Base-by-base conservation (phyloP, 2,329 filamentous ascomycete genomes). In the Lasiodiplodia hormozganensis region DNA sequence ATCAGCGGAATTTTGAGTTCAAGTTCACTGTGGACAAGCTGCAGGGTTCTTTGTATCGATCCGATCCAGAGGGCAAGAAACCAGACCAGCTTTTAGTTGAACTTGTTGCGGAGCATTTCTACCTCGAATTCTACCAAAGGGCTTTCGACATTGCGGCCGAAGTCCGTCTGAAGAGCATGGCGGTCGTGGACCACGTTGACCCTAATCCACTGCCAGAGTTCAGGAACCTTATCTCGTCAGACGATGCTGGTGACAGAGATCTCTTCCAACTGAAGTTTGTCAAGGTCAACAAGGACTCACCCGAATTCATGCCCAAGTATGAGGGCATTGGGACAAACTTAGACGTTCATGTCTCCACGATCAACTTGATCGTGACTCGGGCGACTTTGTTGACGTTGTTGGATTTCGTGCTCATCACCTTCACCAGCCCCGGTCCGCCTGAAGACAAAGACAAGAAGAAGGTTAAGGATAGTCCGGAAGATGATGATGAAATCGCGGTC, bases 211-310 rank as follows among this genome's bases (percentile, higher is more conserved):
- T 92, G 0, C 90, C 91, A 8, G 95, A 98, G 75, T 99, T 99
- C 84, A 97, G 96, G 80, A 95, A 95, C 31, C 96, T 99, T 62
- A 89, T 99, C n/a, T 97, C 94, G 0, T 97, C 96, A 0, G 95
- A 97, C 75, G 89, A 91, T 31, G 87, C 85, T 51, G 82, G 86
- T 68, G 81, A 90, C 56, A 93, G 89, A 70, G 88, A 96, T 73
- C 86, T 99, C 14, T 92, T 99, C 72, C 89, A 90, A 64, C 87
- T 99, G 74, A 97, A 95, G 75, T 97, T 97, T 74, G 86, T 93
- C 70, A 93, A 92, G 76, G 93, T 98, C 69, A 97, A 96, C 74
- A 90, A 88, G 38, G 89, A 93, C 62, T 98, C 96, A 2, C 96
- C 96, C 0, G 95, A 99, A 76, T 97, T 98, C 74, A 90, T 94